Evolutionary conservation across 129 eudicot genomes (phyloP).

Genomic region (Scalesia atractyloides): DNA sequence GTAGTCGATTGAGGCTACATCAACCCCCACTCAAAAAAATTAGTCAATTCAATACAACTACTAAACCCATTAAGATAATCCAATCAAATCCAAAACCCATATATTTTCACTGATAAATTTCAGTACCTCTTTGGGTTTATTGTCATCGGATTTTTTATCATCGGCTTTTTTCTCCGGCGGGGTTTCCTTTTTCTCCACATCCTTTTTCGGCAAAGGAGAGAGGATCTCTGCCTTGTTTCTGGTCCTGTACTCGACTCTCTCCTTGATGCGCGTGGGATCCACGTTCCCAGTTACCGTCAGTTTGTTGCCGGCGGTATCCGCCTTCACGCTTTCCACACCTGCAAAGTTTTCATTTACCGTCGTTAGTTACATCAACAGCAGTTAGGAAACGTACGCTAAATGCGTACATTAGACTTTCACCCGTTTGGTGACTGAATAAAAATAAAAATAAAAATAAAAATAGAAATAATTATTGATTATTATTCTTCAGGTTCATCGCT

Average conservation of each 20-base stretch:
- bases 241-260: conserved; percentile 55
- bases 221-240: conserved; percentile 62
- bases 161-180: conserved; percentile 39
- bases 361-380: conserved; percentile 21
- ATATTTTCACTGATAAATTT: conserved; percentile 12
- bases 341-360: conserved; percentile 16
- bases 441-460: background rate
- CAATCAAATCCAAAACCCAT: conserved; percentile 8
- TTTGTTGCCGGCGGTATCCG: conserved; percentile 46
- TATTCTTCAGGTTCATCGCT: conserved; percentile 27
- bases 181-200: conserved; percentile 20
- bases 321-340: conserved; percentile 67
- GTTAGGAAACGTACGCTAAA: conserved; percentile 24
- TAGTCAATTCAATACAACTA: background rate
- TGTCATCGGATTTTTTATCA: conserved; percentile 38
- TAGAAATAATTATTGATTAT: no score
- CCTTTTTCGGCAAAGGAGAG: conserved; percentile 54
- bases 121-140: conserved; percentile 53
- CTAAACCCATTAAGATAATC: background rate
- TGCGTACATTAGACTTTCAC: conserved; percentile 19
- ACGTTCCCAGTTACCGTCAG: conserved; percentile 62
- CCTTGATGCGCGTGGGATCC: conserved; percentile 62
- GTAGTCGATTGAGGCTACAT: conserved; percentile 37
- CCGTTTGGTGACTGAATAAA: background rate
- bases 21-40: conserved; percentile 20